A percentile compares a stretch with the other conserved stretches of the same genome.
Conservation (phyloP, 169 alveolate species). For the Plasmodium sp. region DNA sequence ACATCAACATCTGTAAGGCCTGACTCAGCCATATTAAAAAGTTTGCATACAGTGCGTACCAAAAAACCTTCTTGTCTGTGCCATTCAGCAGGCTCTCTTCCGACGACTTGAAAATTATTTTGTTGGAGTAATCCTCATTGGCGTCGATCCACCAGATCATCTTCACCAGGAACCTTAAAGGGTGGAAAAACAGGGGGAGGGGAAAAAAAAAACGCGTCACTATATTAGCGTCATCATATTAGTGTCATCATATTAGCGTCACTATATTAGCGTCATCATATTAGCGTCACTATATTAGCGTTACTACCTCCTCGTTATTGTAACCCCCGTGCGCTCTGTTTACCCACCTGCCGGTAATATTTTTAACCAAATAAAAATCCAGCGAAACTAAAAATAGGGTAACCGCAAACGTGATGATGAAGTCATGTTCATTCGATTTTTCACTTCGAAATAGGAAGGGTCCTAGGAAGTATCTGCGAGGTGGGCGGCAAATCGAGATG, state of each 20-base stretch:
- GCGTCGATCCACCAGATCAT: conserved; percentile 76
- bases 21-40: conserved; percentile 61
- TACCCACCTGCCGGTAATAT: conserved; percentile 73
- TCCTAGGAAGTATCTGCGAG: conserved; percentile 67
- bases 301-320: background rate
- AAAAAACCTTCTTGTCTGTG: conserved; percentile 50
- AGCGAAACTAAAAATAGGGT: conserved; percentile 71
- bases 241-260: background rate
- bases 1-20: conserved; percentile 65
- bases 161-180: conserved; percentile 60
- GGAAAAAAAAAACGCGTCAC: background rate
- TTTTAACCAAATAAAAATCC: conserved; percentile 74
- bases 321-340: background rate
- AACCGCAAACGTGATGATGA: conserved; percentile 58
- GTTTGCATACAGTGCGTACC: conserved; percentile 50
- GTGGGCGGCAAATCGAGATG: background rate
- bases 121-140: conserved; percentile 63
- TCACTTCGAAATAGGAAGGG: conserved; percentile 61
- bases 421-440: conserved; percentile 58
- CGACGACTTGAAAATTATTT: conserved; percentile 35
- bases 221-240: too few relatives aligned
- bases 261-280: background rate
- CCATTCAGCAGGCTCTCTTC: conserved; percentile 37
- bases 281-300: background rate
- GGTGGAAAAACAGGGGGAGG: background rate